A percentile compares a stretch with the other conserved stretches of the same genome.
Conservation (phyloP, 2,329 filamentous ascomycete species). For the Talaromyces atroroseus region DNA sequence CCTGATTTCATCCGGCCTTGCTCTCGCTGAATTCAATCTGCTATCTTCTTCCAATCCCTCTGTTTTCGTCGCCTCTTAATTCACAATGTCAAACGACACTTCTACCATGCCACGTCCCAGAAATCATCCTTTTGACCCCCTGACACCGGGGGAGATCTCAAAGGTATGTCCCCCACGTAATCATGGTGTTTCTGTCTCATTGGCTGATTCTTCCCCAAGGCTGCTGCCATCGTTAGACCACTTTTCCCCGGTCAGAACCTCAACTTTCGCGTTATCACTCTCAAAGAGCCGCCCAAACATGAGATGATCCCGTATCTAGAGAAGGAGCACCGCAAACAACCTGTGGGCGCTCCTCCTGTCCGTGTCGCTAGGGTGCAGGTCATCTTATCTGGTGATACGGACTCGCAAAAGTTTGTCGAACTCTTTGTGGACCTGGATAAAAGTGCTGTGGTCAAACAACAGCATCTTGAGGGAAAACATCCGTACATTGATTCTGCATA, state of each 20-base stretch:
- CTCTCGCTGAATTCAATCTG: no score
- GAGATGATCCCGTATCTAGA: slow-evolving; percentile 44
- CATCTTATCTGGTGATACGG: background rate
- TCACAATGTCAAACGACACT: no score
- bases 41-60: no score
- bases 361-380: background rate
- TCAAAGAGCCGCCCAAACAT: slow-evolving; percentile 49
- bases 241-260: slow-evolving; percentile 17
- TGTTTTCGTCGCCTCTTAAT: no score
- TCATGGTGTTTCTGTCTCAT: background rate
- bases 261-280: slow-evolving; percentile 49
- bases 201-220: background rate
- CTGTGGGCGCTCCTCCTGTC: no score
- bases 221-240: background rate
- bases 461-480: background rate
- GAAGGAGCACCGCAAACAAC: slow-evolving; percentile 22
- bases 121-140: slow-evolving; percentile 27
- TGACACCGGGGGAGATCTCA: slow-evolving; percentile 25
- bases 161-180: slow-evolving; percentile 15
- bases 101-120: slow-evolving; percentile 15
- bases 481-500: no score
- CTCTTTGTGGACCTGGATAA: background rate
- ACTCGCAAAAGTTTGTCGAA: background rate
- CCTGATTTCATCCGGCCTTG: no score
- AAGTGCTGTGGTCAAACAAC: background rate